phyloP scores from a whole-genome alignment of 202 grass and related monocot genomes.

The Cymbopogon flexuosus region DNA sequence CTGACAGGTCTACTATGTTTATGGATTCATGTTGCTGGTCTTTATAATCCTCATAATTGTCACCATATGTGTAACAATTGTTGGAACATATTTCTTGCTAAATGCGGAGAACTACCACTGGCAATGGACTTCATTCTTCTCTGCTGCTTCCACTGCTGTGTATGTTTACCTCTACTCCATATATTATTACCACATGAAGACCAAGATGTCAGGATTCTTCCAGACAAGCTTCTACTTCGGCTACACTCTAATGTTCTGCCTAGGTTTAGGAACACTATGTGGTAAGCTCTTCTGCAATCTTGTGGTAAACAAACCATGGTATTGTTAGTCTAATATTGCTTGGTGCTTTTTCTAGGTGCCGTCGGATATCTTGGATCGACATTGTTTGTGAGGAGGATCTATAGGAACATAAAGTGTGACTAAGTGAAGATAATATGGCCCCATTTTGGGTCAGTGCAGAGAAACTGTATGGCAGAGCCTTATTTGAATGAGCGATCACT shows the following conservation, averaged over 20 bases:
- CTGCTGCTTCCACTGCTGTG: slow-evolving; percentile 87
- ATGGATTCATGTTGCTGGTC: slow-evolving; percentile 93
- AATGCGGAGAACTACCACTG: slow-evolving; percentile 98
- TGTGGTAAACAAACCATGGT: neutral
- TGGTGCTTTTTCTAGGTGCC: slow-evolving; percentile 50
- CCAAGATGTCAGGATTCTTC: slow-evolving; percentile 98
- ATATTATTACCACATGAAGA: slow-evolving; percentile 94
- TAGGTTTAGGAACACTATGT: slow-evolving; percentile 89
- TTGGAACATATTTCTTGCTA: slow-evolving; percentile 91
- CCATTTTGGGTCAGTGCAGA: neutral
- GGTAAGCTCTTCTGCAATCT: slow-evolving; percentile 45
- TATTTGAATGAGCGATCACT: slow-evolving; percentile 12
- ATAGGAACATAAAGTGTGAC: slow-evolving; percentile 98
- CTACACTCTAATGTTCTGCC: slow-evolving; percentile 94
- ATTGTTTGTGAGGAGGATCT: slow-evolving; percentile 92
- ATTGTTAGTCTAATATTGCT: neutral
- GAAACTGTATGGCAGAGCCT: slow-evolving; percentile 3
- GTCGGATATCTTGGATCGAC: slow-evolving; percentile 91
- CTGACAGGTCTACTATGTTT: slow-evolving; percentile 91
- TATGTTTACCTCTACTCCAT: slow-evolving; percentile 95
- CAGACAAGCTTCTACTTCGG: slow-evolving; percentile 99
- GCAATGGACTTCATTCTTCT: slow-evolving; percentile 99
- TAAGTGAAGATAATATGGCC: slow-evolving; percentile 28
- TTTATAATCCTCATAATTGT: slow-evolving; percentile 93
- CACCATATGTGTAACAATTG: slow-evolving; percentile 91